Conservation (phyloP, 2,329 filamentous ascomycete genomes). For the Ophiocordyceps robertsii region DNA sequence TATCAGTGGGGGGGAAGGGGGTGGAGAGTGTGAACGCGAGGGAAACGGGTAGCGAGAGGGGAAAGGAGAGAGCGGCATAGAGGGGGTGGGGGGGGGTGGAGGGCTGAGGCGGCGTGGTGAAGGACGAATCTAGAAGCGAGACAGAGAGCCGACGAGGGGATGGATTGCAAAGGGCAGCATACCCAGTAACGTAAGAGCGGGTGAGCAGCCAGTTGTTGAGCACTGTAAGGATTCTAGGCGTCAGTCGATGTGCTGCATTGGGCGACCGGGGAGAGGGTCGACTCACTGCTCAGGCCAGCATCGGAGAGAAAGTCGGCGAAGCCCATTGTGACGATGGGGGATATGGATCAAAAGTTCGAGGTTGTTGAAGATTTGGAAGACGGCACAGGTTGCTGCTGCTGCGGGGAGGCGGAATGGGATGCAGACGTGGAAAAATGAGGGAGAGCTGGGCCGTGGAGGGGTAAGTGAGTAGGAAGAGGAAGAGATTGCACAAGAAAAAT, state of each 20-base stretch:
- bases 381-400: too few relatives aligned
- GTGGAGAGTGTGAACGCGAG: too few relatives aligned
- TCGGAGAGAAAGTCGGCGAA: conserved; percentile 53
- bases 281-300: conserved; percentile 34
- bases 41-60: too few relatives aligned
- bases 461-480: too few relatives aligned
- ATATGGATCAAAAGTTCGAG: neutral
- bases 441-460: too few relatives aligned
- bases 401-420: too few relatives aligned
- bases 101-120: neutral
- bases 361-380: neutral
- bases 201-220: conserved; percentile 58
- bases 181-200: conserved; percentile 70
- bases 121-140: neutral
- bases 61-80: too few relatives aligned
- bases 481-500: too few relatives aligned
- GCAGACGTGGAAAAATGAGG: too few relatives aligned
- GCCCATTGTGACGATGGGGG: conserved; percentile 38
- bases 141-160: neutral
- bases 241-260: neutral
- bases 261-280: neutral
- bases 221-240: conserved; percentile 25
- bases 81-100: neutral
- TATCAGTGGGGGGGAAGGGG: too few relatives aligned
- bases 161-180: conserved; percentile 22